Evolutionary conservation across 306 rosid genomes (phyloP), one percentile per base, ranked within the genome.

Genomic region (Cucumis hystrix): DNA sequence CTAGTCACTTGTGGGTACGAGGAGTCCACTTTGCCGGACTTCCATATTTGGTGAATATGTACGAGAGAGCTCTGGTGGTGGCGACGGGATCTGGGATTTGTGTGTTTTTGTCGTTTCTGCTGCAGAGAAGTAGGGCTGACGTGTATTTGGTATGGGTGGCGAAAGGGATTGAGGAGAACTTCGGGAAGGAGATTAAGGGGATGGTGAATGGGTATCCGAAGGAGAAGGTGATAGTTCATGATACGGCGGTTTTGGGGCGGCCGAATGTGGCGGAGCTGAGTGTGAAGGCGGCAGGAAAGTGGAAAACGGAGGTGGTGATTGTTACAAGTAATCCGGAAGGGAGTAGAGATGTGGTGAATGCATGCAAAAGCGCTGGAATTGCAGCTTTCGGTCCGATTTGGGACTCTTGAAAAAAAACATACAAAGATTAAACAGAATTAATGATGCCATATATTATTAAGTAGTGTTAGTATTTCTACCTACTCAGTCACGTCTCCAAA

Each of bases 71-170:
- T 78, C 52, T 88, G 75, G 33, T 87, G 51, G 95, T 90, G 41
- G 95, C 95, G n/a, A 90, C 95, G 10, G 92, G 92, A 5, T 89
- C 97, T 0, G 96, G 97, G 6, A 86, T 91, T 40, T 86, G 93
- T 76, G 92, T 91, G 64, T 91, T 91, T 72, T 63, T 91, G 25
- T 91, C 92, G 61, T 91, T 86, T 78, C 83, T 89, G 8, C 25
- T 91, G 84, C 97, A 89, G 81, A 79, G 76, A 33, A 80, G 83
- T 17, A 25, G 80, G 1, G 84, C 86, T 20, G 83, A 86, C 25
- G 93, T 91, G 40, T 80, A 68, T 60, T 17, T 89, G 12, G 74
- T 91, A 12, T 91, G 97, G 93, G 97, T 91, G 73, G 93, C 93
- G 0, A 89, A 87, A 78, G 89, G 89, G 49, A 89, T 91, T 63